Conservation (phyloP, 75 land plant species). For the Pinus tabuliformis region DNA sequence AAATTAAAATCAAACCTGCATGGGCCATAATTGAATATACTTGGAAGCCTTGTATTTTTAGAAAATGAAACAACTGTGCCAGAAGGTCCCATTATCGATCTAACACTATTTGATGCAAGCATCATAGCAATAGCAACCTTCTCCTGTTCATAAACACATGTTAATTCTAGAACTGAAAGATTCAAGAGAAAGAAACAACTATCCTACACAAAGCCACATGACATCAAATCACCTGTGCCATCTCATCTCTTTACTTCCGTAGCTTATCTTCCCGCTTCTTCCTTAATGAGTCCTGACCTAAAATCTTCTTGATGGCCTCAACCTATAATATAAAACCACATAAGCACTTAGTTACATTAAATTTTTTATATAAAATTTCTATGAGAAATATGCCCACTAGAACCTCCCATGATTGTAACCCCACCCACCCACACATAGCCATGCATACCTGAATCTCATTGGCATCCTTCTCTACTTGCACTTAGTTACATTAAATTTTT, state of each 20-base stretch:
- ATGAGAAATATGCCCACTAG: not conserved
- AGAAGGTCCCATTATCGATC: slow-evolving; percentile 77
- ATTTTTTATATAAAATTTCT: not conserved
- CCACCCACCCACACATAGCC: not conserved
- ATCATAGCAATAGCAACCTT: slow-evolving; percentile 57
- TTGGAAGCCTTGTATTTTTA: slow-evolving; percentile 63
- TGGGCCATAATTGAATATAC: slow-evolving; percentile 63
- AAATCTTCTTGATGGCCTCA: slow-evolving; percentile 86
- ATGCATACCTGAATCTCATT: slow-evolving; percentile 71
- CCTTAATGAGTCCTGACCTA: slow-evolving; percentile 78
- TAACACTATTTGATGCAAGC: slow-evolving; percentile 57
- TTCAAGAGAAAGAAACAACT: not conserved
- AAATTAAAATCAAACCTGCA: slow-evolving; percentile 39
- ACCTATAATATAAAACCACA: slow-evolving; percentile 42
- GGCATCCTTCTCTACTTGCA: slow-evolving; percentile 86
- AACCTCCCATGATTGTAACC: not conserved
- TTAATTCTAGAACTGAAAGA: not conserved
- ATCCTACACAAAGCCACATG: not conserved
- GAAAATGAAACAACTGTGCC: slow-evolving; percentile 83
- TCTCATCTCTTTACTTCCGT: slow-evolving; percentile 68
- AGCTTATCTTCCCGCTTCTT: slow-evolving; percentile 72
- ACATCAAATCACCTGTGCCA: slow-evolving; percentile 55
- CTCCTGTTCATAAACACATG: slow-evolving; percentile 38
- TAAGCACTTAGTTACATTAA: not conserved
- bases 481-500: not conserved